Evolutionary conservation across 106 monocot species (phyloP), one percentile per base, ranked within the genome.

Genomic region (Ottelia alismoides): DNA sequence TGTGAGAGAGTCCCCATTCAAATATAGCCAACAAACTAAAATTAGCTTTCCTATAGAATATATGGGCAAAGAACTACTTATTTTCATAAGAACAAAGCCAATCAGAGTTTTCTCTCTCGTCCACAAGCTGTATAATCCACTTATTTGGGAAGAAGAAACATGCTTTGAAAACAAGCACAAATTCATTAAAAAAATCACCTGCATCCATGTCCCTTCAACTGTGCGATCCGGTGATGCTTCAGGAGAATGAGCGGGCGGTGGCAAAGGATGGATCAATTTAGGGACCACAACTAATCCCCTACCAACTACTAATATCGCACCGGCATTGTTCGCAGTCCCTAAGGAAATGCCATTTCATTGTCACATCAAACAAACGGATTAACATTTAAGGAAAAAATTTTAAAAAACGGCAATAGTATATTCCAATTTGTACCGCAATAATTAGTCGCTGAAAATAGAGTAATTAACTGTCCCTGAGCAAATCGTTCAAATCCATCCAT

Each of bases 401-500:
- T n/a, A n/a, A 14, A 4, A 40, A 6, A 40, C 14, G 14, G 35
- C 9, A 40, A 5, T 7, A 40, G 35, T 40, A 7, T 40, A 14
- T 40, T 7, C 14, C 9, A 40, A 5, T 40, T 7, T 14, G 5
- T 40, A 40, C 35, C 35, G 14, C 35, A 40, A 14, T 40, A 40
- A 14, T 40, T 40, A 40, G 35, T 40, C 14, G 35, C 35, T 40
- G 35, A 40, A 40, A 40, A 40, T 40, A 40, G 14, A 40, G 35
- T 40, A n/a, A n/a, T n/a, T n/a, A n/a, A n/a, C n/a, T 96, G 96
- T 21, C 96, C 96, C 56, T 96, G 96, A 58, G 96, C 96, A 67
- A 96, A 96, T 26, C 96, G 88, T 45, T 96, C 96, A 67, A 96
- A 96, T 27, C 96, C 96, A 70, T 96, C 96, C 96, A 96, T 96